Evolutionary conservation across 208 protist genomes (phyloP).

Genomic region (Herpetomonas samuelpessoai): DNA sequence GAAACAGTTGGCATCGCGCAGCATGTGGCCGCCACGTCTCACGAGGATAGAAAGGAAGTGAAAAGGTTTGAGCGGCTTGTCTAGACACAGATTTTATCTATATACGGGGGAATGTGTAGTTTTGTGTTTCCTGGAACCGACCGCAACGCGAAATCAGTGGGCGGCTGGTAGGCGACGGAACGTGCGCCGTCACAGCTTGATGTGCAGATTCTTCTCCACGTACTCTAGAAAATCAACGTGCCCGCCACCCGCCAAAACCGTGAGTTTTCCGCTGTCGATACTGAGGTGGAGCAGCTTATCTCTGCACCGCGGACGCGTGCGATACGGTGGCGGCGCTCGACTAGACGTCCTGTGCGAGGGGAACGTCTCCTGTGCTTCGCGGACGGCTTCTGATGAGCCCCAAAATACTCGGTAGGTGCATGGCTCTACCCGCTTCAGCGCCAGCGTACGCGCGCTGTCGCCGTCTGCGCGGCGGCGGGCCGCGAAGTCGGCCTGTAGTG

Average conservation of each 20-base stretch:
- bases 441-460: conserved; percentile 16
- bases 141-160: too few relatives aligned
- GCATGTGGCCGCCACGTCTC: too few relatives aligned
- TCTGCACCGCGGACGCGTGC: too few relatives aligned
- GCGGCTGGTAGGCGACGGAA: too few relatives aligned
- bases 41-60: too few relatives aligned
- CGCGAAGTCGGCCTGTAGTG: conserved; percentile 34
- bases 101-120: too few relatives aligned
- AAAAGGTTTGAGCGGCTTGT: too few relatives aligned
- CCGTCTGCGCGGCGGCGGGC: conserved; percentile 1
- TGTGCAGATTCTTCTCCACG: conserved; percentile 42
- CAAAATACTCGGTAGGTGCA: conserved; percentile 39
- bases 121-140: too few relatives aligned
- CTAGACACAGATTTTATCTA: too few relatives aligned
- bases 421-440: conserved; percentile 26
- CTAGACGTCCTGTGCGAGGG: not conserved
- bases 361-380: not conserved
- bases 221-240: conserved; percentile 76
- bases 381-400: conserved; percentile 11
- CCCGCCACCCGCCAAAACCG: conserved; percentile 53
- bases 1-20: too few relatives aligned
- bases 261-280: conserved; percentile 59
- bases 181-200: conserved; percentile 7
- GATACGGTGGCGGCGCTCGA: not conserved
- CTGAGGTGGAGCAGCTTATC: conserved; percentile 51